A percentile compares a stretch with the other conserved stretches of the same genome.
phyloP scores from a whole-genome alignment of 352 stramenopile genomes.

The Phytophthora tentaculata region DNA sequence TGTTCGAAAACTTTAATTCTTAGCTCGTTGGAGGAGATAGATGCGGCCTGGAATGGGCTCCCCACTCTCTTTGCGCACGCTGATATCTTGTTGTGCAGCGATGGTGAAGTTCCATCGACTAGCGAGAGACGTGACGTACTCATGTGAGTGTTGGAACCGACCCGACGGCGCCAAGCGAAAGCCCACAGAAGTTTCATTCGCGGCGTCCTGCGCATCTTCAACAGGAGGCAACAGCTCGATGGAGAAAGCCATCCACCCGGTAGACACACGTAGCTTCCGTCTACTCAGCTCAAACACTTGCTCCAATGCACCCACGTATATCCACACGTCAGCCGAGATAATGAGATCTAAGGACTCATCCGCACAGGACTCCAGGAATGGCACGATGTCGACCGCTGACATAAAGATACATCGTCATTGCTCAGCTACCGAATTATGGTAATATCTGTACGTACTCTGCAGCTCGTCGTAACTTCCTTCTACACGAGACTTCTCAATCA shows the following conservation, averaged over 20 bases:
- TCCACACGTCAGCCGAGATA: conserved; percentile 86
- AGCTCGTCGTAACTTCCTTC: conserved; percentile 74
- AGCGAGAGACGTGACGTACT: conserved; percentile 63
- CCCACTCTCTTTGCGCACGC: conserved; percentile 75
- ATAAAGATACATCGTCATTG: conserved; percentile 3
- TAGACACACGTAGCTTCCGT: conserved; percentile 45
- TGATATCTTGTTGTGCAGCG: conserved; percentile 46
- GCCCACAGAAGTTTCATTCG: conserved; percentile 7
- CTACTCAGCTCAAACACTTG: conserved; percentile 58
- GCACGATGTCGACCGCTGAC: conserved; percentile 61
- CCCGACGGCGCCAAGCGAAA: conserved; percentile 71
- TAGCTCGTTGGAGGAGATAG: conserved; percentile 52
- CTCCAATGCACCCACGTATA: conserved; percentile 82
- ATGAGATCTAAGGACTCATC: conserved; percentile 64
- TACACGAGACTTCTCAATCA: conserved; percentile 81
- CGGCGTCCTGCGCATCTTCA: background rate
- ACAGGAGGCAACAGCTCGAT: conserved; percentile 54
- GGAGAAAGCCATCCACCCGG: conserved; percentile 71
- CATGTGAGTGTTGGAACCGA: conserved; percentile 79
- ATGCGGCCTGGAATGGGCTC: conserved; percentile 72
- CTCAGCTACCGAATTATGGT: background rate
- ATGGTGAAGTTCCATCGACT: conserved; percentile 48
- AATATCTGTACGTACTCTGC: conserved; percentile 48
- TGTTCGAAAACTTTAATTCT: conserved; percentile 2
- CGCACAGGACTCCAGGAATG: conserved; percentile 50